A percentile compares a stretch with the other conserved stretches of the same genome.
Conservation (phyloP, 768 basidiomycete species). For the Neoboletus brunneissimus region DNA sequence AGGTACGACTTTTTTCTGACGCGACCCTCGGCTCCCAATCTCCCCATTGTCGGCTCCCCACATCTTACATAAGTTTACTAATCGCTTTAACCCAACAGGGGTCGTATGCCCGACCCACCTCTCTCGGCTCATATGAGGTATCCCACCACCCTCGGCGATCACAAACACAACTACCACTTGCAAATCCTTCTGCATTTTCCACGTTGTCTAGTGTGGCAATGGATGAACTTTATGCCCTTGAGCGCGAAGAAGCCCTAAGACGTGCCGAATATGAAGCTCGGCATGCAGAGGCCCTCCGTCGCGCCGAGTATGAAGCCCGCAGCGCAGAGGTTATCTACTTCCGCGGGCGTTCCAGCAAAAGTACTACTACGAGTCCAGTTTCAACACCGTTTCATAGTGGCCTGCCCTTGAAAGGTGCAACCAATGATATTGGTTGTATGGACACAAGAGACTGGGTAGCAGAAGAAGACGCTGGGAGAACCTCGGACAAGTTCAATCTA, state of each 20-base stretch:
- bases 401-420: constrained; percentile 17
- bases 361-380: constrained; percentile 66
- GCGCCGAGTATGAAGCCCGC: constrained; percentile 59
- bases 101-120: constrained; percentile 59
- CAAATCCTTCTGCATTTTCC: constrained; percentile 54
- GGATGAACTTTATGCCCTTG: constrained; percentile 86
- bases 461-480: constrained; percentile 28
- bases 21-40: constrained; percentile 6
- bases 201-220: constrained; percentile 75
- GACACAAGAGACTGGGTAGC: constrained; percentile 38
- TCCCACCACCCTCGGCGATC: constrained; percentile 30
- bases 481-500: constrained; percentile 25
- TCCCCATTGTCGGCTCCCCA: constrained; percentile 24
- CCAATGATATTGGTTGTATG: constrained; percentile 42
- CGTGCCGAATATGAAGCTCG: constrained; percentile 84
- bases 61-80: constrained; percentile 27
- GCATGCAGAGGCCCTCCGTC: constrained; percentile 64
- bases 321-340: constrained; percentile 45
- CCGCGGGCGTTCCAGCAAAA: constrained; percentile 48
- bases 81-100: constrained; percentile 33
- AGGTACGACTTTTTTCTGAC: constrained; percentile 45
- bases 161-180: constrained; percentile 25
- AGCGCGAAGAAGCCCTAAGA: constrained; percentile 78
- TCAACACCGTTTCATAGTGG: constrained; percentile 39
- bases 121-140: constrained; percentile 44